phyloP scores from a whole-genome alignment of 1,284 basidiomycete genomes.

The Polyporus tsugae region DNA sequence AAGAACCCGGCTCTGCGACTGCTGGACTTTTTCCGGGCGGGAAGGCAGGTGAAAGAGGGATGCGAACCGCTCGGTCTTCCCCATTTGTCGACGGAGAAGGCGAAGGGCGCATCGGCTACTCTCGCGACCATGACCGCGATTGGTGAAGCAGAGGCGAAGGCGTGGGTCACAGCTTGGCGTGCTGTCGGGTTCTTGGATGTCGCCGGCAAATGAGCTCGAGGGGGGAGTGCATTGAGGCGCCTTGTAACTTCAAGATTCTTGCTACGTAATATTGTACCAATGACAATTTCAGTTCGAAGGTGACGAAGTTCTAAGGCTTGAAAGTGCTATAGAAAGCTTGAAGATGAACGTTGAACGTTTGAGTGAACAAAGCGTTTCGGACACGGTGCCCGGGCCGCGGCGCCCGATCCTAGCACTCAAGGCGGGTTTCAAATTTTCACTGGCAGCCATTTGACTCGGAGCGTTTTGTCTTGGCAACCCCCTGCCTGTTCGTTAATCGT shows the following conservation, averaged over 20 bases:
- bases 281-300: no score
- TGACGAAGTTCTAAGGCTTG: no score
- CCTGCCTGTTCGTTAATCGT: no score
- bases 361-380: no score
- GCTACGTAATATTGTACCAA: no score
- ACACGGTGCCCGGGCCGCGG: no score
- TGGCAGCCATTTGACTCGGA: no score
- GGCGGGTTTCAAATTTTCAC: no score
- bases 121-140: slow-evolving; percentile 17
- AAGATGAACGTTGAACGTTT: no score
- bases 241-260: neutral
- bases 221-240: neutral
- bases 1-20: slow-evolving; percentile 29
- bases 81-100: slow-evolving; percentile 14
- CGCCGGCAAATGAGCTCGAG: neutral
- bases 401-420: no score
- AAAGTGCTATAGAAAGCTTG: no score
- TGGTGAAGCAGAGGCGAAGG: slow-evolving; percentile 9
- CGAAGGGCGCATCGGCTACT: slow-evolving; percentile 14
- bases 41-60: neutral
- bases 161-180: slow-evolving; percentile 23
- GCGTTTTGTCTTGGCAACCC: no score
- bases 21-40: slow-evolving; percentile 26
- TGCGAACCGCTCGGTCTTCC: slow-evolving; percentile 18
- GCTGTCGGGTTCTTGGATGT: slow-evolving; percentile 19